phyloP scores from a whole-genome alignment of 139 green algal genomes.

The Micromonas commoda region DNA sequence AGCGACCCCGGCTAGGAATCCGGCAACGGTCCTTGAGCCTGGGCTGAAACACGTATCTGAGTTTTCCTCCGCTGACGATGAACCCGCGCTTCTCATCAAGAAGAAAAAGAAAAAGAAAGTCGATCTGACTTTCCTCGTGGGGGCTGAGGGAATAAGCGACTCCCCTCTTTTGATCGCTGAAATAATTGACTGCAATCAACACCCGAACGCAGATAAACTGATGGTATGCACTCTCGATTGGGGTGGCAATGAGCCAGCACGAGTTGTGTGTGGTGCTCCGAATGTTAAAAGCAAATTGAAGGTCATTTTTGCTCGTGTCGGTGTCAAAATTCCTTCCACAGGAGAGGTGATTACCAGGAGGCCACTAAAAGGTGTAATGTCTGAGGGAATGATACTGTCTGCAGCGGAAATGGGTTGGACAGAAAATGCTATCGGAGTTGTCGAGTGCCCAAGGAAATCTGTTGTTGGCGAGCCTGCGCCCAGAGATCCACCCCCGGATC shows the following conservation, averaged over 20 bases:
- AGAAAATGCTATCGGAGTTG: constrained; percentile 42
- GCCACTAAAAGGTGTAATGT: constrained; percentile 60
- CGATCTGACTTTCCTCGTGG: too few species aligned
- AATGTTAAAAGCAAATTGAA: constrained; percentile 59
- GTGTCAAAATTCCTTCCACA: constrained; percentile 52
- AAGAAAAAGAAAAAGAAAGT: constrained; percentile 15
- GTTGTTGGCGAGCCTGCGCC: not conserved
- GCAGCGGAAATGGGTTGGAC: constrained; percentile 70
- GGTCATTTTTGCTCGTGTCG: constrained; percentile 59
- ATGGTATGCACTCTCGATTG: constrained; percentile 49
- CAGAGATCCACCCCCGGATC: not conserved
- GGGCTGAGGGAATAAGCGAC: too few species aligned
- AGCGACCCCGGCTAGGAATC: too few species aligned
- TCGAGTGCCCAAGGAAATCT: constrained; percentile 44
- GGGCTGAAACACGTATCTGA: too few species aligned
- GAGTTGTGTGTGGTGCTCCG: constrained; percentile 64
- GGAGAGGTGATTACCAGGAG: constrained; percentile 50
- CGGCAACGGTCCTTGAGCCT: too few species aligned
- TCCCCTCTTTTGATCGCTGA: too few species aligned
- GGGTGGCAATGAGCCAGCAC: constrained; percentile 27
- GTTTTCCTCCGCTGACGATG: too few species aligned
- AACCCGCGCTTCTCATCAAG: not conserved
- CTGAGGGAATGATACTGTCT: constrained; percentile 73
- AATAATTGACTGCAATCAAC: constrained; percentile 29
- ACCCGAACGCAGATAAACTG: constrained; percentile 62